phyloP scores from a whole-genome alignment of 2,329 filamentous ascomycete species.

The Exophiala sp. region DNA sequence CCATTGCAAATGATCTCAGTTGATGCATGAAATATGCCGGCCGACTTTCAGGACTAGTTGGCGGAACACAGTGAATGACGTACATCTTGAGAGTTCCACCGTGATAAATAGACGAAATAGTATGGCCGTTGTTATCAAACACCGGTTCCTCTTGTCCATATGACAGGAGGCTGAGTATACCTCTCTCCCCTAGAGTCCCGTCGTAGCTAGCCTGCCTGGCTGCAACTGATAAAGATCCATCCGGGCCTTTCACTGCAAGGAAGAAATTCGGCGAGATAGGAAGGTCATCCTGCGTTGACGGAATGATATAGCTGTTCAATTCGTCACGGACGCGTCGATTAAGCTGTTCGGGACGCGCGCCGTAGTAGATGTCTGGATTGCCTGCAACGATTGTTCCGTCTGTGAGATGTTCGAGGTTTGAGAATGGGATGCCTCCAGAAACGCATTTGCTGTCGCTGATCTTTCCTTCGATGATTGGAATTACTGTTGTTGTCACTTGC shows the following conservation, averaged over 20 bases:
- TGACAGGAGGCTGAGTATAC: conserved; percentile 31
- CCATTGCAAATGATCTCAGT: conserved; percentile 31
- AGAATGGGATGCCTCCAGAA: neutral
- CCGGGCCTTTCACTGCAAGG: conserved; percentile 37
- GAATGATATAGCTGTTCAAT: conserved; percentile 30
- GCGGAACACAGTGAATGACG: conserved; percentile 36
- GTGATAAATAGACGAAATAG: conserved; percentile 38
- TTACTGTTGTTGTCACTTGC: conserved; percentile 32
- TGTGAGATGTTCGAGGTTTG: conserved; percentile 36
- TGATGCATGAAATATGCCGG: conserved; percentile 41
- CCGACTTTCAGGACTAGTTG: conserved; percentile 30
- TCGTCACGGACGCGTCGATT: conserved; percentile 29
- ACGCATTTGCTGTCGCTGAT: conserved; percentile 25
- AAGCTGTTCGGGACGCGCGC: conserved; percentile 31
- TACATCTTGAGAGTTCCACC: conserved; percentile 37
- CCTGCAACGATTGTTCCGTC: conserved; percentile 26
- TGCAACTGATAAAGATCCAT: conserved; percentile 32
- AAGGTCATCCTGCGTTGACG: conserved; percentile 30
- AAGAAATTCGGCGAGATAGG: conserved; percentile 42
- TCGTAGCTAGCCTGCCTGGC: conserved; percentile 37
- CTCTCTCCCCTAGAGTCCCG: conserved; percentile 34
- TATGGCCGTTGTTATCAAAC: conserved; percentile 40
- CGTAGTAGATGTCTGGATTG: conserved; percentile 34
- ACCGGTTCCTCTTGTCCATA: conserved; percentile 31
- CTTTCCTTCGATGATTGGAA: conserved; percentile 29